Evolutionary conservation across 495 filamentous ascomycete species (phyloP).

Genomic region (Bacidia gigantensis): DNA sequence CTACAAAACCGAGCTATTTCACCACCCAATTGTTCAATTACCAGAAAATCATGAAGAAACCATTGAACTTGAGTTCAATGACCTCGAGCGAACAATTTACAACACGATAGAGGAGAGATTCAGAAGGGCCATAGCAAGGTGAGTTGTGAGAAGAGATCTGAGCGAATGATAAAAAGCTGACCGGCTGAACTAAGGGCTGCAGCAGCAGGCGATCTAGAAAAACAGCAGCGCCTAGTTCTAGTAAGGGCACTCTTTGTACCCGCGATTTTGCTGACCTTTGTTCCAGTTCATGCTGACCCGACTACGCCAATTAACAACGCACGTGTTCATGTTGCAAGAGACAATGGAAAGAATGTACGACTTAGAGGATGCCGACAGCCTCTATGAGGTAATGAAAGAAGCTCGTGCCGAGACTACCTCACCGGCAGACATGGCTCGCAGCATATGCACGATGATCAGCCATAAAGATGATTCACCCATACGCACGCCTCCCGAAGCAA

Average conservation of each 20-base stretch:
- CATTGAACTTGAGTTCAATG: slow-evolving; percentile 28
- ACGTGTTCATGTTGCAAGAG: slow-evolving; percentile 35
- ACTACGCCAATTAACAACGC: slow-evolving; percentile 39
- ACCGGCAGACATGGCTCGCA: slow-evolving; percentile 5
- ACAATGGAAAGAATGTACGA: slow-evolving; percentile 31
- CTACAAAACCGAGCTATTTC: slow-evolving; percentile 37
- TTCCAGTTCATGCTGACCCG: slow-evolving; percentile 26
- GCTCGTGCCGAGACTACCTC: slow-evolving; percentile 23
- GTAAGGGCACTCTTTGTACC: slow-evolving; percentile 10
- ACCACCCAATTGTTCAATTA: slow-evolving; percentile 39
- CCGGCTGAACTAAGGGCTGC: slow-evolving; percentile 7
- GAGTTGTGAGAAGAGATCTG: slow-evolving; percentile 11
- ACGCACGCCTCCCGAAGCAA: background rate
- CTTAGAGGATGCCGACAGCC: slow-evolving; percentile 25
- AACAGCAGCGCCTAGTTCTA: slow-evolving; percentile 11
- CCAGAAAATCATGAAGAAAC: slow-evolving; percentile 30
- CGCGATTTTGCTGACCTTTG: background rate
- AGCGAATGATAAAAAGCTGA: no score
- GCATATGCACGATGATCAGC: slow-evolving; percentile 14
- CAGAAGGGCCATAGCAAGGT: slow-evolving; percentile 26
- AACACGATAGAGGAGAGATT: slow-evolving; percentile 27
- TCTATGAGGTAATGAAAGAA: slow-evolving; percentile 19
- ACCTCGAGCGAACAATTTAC: slow-evolving; percentile 37
- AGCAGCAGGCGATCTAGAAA: background rate
- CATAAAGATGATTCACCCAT: slow-evolving; percentile 8